Base-by-base conservation (phyloP, 1,284 basidiomycete genomes). In the Leccinum subfulvum region DNA sequence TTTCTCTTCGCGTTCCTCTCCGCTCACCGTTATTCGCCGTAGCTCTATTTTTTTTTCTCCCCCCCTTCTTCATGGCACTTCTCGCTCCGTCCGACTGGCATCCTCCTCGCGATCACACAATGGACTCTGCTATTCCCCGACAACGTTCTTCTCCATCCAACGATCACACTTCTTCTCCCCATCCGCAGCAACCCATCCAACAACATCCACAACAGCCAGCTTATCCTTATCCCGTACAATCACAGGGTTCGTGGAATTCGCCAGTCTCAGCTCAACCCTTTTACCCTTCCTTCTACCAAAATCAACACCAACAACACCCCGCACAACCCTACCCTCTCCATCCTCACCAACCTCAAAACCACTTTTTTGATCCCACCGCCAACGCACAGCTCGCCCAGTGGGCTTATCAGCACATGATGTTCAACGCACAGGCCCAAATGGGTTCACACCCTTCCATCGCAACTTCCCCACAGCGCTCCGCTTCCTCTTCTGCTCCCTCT, bases 341-440 rank as follows among this genome's bases (percentile, higher is more conserved):
- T 57, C 73, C 67, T 30, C 83, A 83, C 68, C 80, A 81, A 52
- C 75, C 75, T 21, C 85, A 84, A 67, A 71, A 77, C 60, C 81
- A 80, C 16, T 90, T 85, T 73, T 90, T 87, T 70, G 89, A 91
- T 75, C 89, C 86, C 18, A 30, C 74, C 1, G 80, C 86, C 57
- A 91, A 90, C 70, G 88, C 87, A 30, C 89, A 91, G 74, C 82
- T 91, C 65, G 86, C 89, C 7, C 89, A 90, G 75, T 92, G 90
- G 90, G 88, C 90, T 37, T 92, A 92, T 78, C 90, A 92, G 75
- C 90, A 91, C 69, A 91, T 92, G 90, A 86, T 91, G 84, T 89
- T 84, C 79, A 74, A 77, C 62, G 68, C 67, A 58, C 75, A 67
- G 67, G 75, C 79, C 62, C 80, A 80, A 64, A 76, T 81, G 64